Percentiles rank a stretch among this genome's conserved stretches.
These are phyloP conservation scores for Brassica cretica DNA, from an alignment of 345 rosid genomes.

Conservation along the genomic window DNA sequence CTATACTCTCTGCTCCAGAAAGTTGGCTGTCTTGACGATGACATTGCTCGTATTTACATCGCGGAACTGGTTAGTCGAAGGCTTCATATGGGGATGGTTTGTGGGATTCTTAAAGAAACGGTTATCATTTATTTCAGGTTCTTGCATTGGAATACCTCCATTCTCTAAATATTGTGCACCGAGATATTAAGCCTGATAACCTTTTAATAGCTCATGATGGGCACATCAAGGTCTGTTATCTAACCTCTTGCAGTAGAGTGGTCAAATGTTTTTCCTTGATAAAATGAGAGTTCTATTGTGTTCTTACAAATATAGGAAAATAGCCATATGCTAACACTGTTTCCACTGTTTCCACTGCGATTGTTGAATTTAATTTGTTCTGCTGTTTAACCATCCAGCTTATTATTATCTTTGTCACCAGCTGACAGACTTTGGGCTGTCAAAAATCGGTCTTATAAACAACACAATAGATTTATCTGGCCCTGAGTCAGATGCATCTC, in stretches of 20 bases:
- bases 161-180: slow-evolving; percentile 75
- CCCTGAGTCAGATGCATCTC: slow-evolving; percentile 46
- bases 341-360: neutral
- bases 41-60: slow-evolving; percentile 71
- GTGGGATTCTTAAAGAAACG: slow-evolving; percentile 6
- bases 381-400: slow-evolving; percentile 19
- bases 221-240: slow-evolving; percentile 72
- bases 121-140: slow-evolving; percentile 53
- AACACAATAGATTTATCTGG: slow-evolving; percentile 71
- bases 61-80: slow-evolving; percentile 72
- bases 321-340: neutral
- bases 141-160: slow-evolving; percentile 88
- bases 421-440: slow-evolving; percentile 89
- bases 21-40: slow-evolving; percentile 81
- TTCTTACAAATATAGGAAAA: neutral
- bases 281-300: neutral
- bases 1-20: slow-evolving; percentile 73
- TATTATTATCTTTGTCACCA: slow-evolving; percentile 47
- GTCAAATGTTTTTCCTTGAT: neutral
- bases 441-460: slow-evolving; percentile 83
- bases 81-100: slow-evolving; percentile 15
- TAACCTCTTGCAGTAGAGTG: slow-evolving; percentile 18
- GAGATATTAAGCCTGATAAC: slow-evolving; percentile 87
- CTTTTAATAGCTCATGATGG: slow-evolving; percentile 81
- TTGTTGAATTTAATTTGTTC: slow-evolving; percentile 17